A percentile compares a stretch with the other conserved stretches of the same genome.
phyloP scores from a whole-genome alignment of 495 filamentous ascomycete species.

The Podospora appendiculata region DNA sequence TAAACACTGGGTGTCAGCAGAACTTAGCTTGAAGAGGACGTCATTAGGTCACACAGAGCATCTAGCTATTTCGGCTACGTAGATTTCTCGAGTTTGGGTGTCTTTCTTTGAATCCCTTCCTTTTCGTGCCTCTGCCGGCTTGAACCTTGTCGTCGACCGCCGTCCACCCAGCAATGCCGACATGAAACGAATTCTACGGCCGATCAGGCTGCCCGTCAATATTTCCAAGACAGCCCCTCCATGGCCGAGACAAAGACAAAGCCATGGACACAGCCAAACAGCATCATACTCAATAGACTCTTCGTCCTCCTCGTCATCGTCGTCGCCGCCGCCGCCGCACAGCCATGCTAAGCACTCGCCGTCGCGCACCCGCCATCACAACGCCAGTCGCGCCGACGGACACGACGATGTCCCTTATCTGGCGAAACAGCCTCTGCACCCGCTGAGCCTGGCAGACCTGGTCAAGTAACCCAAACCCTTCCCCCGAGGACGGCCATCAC shows the following conservation, averaged over 20 bases:
- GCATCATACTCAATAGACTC: neutral
- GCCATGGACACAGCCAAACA: no score
- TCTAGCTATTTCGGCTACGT: no score
- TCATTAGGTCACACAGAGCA: no score
- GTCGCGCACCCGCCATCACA: no score
- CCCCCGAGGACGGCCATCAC: neutral
- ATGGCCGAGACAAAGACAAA: no score
- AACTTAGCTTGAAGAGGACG: no score
- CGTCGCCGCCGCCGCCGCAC: slow-evolving; percentile 1
- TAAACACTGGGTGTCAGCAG: no score
- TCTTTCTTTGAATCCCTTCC: no score
- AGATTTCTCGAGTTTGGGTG: no score
- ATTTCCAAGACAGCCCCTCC: slow-evolving; percentile 19
- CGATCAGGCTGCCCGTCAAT: slow-evolving; percentile 28
- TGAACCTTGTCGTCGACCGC: no score
- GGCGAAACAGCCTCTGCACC: slow-evolving; percentile 69
- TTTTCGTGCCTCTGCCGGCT: no score
- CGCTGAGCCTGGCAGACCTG: slow-evolving; percentile 78
- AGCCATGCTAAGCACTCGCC: neutral
- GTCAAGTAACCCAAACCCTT: slow-evolving; percentile 53
- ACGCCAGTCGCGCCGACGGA: slow-evolving; percentile 10
- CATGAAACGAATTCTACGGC: slow-evolving; percentile 32
- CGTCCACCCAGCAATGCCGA: slow-evolving; percentile 25
- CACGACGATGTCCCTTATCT: slow-evolving; percentile 70
- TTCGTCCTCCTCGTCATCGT: neutral